phyloP scores from a whole-genome alignment of 768 basidiomycete genomes.

The Krasilnikovozyma curviuscula region DNA sequence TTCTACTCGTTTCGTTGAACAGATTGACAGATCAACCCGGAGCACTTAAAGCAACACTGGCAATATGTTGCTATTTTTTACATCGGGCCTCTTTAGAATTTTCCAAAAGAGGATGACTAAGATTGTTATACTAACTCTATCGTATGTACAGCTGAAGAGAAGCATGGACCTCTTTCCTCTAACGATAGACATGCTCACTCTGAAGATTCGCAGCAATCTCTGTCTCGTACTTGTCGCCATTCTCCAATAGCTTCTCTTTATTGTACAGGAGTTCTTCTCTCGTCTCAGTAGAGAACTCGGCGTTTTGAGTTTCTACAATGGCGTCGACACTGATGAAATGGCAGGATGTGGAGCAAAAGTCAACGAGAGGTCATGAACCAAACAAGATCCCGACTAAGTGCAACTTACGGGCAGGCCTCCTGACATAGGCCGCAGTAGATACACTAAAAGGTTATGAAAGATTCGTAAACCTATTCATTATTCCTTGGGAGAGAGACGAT shows the following conservation, averaged over 20 bases:
- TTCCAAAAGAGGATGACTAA: too few relatives aligned
- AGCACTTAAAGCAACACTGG: too few relatives aligned
- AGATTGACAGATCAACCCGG: too few relatives aligned
- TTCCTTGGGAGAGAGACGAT: not conserved
- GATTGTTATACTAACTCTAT: too few relatives aligned
- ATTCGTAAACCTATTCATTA: not conserved
- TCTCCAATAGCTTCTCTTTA: conserved; percentile 93
- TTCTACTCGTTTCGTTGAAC: too few relatives aligned
- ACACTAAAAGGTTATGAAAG: conserved; percentile 35
- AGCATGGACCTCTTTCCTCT: too few relatives aligned
- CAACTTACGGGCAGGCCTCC: conserved; percentile 97
- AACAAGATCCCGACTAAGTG: conserved; percentile 90
- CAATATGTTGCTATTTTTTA: too few relatives aligned
- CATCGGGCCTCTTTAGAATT: too few relatives aligned
- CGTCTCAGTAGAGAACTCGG: conserved; percentile 92
- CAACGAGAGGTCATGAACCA: not conserved
- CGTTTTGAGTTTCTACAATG: conserved; percentile 59
- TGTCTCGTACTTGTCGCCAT: conserved; percentile 88
- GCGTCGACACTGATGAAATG: not conserved
- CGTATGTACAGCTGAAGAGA: too few relatives aligned
- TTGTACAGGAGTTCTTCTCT: conserved; percentile 97
- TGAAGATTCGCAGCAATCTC: conserved; percentile 80
- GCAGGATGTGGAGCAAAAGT: not conserved
- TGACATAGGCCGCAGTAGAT: conserved; percentile 99
- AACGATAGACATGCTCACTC: conserved; percentile 28